Evolutionary conservation across 73 alveolate species (phyloP).

Genomic region (Tetrahymena elliotti): DNA sequence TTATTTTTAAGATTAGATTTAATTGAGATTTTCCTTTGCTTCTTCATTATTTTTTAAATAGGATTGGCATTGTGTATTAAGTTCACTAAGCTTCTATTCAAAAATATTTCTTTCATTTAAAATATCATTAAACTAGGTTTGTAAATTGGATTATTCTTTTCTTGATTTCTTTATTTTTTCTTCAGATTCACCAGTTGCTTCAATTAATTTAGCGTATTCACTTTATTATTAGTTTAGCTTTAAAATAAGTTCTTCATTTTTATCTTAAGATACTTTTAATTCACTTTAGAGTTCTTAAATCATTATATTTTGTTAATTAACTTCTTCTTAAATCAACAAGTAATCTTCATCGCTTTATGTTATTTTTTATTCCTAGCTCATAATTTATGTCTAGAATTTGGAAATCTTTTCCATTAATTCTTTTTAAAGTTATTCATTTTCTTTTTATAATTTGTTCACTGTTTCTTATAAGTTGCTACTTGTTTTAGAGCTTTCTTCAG

Average conservation of each 20-base stretch:
- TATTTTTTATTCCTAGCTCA: background rate
- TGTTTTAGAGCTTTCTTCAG: background rate
- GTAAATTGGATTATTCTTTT: background rate
- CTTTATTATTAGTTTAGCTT: background rate
- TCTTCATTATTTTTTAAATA: background rate
- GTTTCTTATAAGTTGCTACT: background rate
- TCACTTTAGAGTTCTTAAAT: background rate
- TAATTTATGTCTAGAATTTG: background rate
- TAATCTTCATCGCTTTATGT: background rate
- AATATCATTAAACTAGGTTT: background rate
- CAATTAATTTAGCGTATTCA: background rate
- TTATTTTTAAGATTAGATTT: too few species aligned
- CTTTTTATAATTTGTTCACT: background rate
- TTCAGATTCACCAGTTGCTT: background rate
- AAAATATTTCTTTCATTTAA: background rate
- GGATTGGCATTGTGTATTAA: background rate
- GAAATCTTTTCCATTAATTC: background rate
- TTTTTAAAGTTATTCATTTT: background rate
- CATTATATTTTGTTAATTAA: background rate
- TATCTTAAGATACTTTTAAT: background rate
- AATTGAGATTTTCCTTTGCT: too few species aligned
- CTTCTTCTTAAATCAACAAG: background rate
- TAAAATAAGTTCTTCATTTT: background rate
- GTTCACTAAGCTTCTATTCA: background rate
- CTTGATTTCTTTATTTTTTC: background rate